These are phyloP conservation scores for Pythium sp. DNA, from an alignment of 352 stramenopile genomes.

Conservation along the genomic window DNA sequence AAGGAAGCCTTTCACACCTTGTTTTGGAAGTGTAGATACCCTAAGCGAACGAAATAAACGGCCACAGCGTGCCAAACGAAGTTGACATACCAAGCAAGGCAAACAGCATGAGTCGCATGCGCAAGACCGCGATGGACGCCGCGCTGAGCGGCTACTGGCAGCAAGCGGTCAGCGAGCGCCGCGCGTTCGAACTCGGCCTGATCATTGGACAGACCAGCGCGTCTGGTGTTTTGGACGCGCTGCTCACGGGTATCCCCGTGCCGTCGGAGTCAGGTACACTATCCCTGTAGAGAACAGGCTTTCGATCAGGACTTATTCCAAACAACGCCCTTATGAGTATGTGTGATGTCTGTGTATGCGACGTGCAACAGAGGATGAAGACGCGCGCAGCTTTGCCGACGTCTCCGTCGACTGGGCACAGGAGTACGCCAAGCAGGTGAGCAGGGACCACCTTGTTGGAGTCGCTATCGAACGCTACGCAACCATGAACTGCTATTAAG, in stretches of 20 bases:
- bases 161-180: slow-evolving; percentile 16
- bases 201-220: slow-evolving; percentile 52
- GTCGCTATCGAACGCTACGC: not conserved
- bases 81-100: not conserved
- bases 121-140: slow-evolving; percentile 31
- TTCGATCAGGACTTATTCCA: not conserved
- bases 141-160: slow-evolving; percentile 25
- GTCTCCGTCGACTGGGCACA: slow-evolving; percentile 65
- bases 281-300: not conserved
- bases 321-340: not conserved
- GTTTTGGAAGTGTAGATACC: not conserved
- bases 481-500: not conserved
- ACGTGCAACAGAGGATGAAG: slow-evolving; percentile 25
- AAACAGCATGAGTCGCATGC: slow-evolving; percentile 25
- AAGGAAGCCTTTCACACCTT: not conserved
- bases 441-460: not conserved
- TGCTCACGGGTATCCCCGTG: slow-evolving; percentile 48
- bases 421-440: slow-evolving; percentile 55
- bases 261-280: slow-evolving; percentile 41
- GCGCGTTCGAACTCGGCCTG: slow-evolving; percentile 56
- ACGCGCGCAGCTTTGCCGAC: slow-evolving; percentile 35
- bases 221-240: slow-evolving; percentile 30
- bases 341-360: not conserved
- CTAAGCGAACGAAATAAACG: not conserved
- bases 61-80: not conserved